A percentile compares a stretch with the other conserved stretches of the same genome.
Evolutionary conservation across 2,329 filamentous ascomycete genomes (phyloP).

Genomic region (Paecilomyces fulvus): DNA sequence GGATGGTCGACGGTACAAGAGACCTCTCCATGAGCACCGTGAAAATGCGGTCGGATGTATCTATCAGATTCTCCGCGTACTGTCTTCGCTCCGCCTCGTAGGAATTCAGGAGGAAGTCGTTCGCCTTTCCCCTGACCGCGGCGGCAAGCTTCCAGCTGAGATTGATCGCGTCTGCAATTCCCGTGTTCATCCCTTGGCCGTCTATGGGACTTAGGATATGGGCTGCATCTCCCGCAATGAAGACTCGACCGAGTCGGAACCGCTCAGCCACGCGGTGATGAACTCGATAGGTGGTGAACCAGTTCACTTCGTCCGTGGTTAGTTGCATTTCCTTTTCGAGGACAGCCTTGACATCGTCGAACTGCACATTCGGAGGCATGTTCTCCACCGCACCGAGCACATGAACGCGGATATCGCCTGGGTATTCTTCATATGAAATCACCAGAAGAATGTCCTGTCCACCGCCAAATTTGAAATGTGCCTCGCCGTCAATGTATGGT

Average conservation of each 20-base stretch:
- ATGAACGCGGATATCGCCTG: slow-evolving; percentile 11
- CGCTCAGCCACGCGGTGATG: slow-evolving; percentile 35
- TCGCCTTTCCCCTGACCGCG: background rate
- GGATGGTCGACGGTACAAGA: too few relatives aligned
- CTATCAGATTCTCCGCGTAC: background rate
- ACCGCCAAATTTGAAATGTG: slow-evolving; percentile 25
- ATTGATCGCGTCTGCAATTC: slow-evolving; percentile 47
- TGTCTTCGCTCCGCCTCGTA: background rate
- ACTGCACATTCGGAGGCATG: slow-evolving; percentile 14
- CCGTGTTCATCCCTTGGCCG: slow-evolving; percentile 52
- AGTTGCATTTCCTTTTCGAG: slow-evolving; percentile 14
- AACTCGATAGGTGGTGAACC: slow-evolving; percentile 39
- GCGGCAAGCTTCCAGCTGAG: slow-evolving; percentile 42
- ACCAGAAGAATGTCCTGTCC: slow-evolving; percentile 28
- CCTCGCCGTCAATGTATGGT: slow-evolving; percentile 22
- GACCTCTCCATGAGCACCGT: background rate
- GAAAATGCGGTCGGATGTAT: background rate
- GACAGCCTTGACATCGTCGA: slow-evolving; percentile 22
- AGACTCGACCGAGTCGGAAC: slow-evolving; percentile 42
- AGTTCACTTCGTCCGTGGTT: slow-evolving; percentile 21
- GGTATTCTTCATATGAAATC: slow-evolving; percentile 17
- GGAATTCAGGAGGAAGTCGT: background rate
- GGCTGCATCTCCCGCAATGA: slow-evolving; percentile 50
- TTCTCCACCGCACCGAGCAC: slow-evolving; percentile 18
- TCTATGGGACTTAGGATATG: slow-evolving; percentile 50